phyloP scores from a whole-genome alignment of 345 rosid genomes.

The Hibiscus syriacus region DNA sequence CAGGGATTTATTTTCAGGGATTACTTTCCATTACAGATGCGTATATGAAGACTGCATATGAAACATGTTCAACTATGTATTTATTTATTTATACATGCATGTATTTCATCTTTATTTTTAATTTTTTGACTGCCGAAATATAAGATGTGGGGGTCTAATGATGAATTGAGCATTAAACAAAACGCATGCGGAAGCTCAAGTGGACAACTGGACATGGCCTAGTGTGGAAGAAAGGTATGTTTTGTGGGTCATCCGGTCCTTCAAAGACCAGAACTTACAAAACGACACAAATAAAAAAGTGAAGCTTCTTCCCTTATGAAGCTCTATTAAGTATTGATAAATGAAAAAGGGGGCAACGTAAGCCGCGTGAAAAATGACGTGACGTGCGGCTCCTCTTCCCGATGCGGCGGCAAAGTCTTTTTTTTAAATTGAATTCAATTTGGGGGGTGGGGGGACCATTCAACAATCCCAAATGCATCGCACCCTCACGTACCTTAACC shows the following conservation, averaged over 20 bases:
- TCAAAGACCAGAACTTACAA: slow-evolving; percentile 14
- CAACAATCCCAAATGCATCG: background rate
- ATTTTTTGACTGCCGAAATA: too few species aligned
- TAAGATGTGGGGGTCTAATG: background rate
- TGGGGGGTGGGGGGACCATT: background rate
- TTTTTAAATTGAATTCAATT: too few species aligned
- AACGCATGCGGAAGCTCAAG: slow-evolving; percentile 30
- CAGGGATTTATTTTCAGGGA: too few species aligned
- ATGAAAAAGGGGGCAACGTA: background rate
- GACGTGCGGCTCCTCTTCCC: slow-evolving; percentile 5
- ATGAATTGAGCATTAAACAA: background rate
- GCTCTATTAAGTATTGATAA: background rate
- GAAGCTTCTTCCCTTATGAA: background rate
- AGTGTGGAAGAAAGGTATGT: slow-evolving; percentile 13
- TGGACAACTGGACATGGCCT: slow-evolving; percentile 25
- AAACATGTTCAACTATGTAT: too few species aligned
- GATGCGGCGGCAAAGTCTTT: background rate
- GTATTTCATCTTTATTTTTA: too few species aligned
- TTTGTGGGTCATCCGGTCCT: slow-evolving; percentile 17
- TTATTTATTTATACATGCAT: too few species aligned
- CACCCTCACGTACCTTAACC: background rate
- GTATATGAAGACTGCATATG: too few species aligned
- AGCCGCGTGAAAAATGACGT: slow-evolving; percentile 5
- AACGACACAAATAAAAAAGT: background rate
- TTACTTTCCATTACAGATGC: too few species aligned